Evolutionary conservation across 2,329 filamentous ascomycete genomes (phyloP).

Genomic region (Dothistroma septosporum): DNA sequence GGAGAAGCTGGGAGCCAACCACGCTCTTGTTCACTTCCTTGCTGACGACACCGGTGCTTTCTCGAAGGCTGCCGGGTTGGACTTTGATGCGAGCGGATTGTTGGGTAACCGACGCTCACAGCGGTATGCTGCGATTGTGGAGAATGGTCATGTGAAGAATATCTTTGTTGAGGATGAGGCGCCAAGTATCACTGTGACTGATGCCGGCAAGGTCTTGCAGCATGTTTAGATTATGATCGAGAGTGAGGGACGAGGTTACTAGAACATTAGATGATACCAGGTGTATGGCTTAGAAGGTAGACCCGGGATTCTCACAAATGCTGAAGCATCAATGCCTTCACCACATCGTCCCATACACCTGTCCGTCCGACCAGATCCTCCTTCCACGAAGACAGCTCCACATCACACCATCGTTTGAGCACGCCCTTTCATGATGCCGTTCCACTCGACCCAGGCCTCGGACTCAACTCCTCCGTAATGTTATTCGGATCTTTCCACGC

Average conservation of each 20-base stretch:
- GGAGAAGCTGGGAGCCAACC: conserved; percentile 24
- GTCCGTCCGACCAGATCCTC: not conserved
- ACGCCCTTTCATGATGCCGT: no score
- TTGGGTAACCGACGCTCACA: conserved; percentile 26
- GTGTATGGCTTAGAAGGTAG: not conserved
- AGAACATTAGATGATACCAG: not conserved
- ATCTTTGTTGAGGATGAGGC: conserved; percentile 29
- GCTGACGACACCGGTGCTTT: conserved; percentile 27
- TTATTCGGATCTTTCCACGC: conserved; percentile 62
- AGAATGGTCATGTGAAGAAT: conserved; percentile 21
- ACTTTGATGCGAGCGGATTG: conserved; percentile 25
- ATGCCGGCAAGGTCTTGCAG: conserved; percentile 23
- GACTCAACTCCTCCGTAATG: conserved; percentile 54
- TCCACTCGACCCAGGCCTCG: conserved; percentile 19
- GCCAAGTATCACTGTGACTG: conserved; percentile 24
- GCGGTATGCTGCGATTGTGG: conserved; percentile 26
- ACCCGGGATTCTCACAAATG: not conserved
- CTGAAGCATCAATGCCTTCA: not conserved
- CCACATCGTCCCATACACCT: not conserved
- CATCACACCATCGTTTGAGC: no score
- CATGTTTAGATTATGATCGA: conserved; percentile 9
- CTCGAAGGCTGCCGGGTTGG: conserved; percentile 24
- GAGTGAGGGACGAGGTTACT: not conserved
- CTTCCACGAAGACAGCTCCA: no score
- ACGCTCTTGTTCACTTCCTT: conserved; percentile 26